Evolutionary conservation across 116 monocot genomes (phyloP), one percentile per base, ranked within the genome.

Genomic region (Trichopus zeylanicus): DNA sequence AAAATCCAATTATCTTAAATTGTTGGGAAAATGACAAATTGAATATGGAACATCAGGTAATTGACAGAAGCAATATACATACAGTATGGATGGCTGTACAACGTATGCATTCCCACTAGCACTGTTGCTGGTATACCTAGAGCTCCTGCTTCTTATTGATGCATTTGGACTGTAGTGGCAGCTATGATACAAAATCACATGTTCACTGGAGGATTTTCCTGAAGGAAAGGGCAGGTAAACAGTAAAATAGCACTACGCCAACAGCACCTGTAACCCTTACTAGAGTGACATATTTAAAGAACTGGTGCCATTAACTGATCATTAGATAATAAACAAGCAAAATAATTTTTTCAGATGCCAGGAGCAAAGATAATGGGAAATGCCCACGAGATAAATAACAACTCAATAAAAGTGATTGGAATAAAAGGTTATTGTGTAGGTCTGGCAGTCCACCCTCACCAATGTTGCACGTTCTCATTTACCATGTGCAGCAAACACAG

Each of bases 131-230:
- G n/a, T n/a, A n/a, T 20, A 18, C 7, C 20, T 56, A 16, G 29
- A 6, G 56, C n/a, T 29, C 5, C 18, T 31, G 5, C 31, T 31
- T 56, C 56, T 9, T 20, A n/a, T 31, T n/a, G 15, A 56, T 19
- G 28, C 42, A 13, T 29, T 39, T 32, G n/a, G 13, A n/a, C 56
- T 42, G 21, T 11, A 27, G 16, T 13, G 0, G 7, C 42, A 42
- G n/a, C n/a, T n/a, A n/a, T n/a, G n/a, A n/a, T n/a, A n/a, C n/a
- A n/a, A 20, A 8, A 46, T 75, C 47, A 75, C 46, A 75, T 28
- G 46, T 26, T 70, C 37, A 76, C 48, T 42, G 76, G 76, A 70
- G 70, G 70, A 46, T 60, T 70, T 55, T 48, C 65, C 76, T 76
- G 70, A 52, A 33, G 53, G 46, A 35, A 60, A n/a, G 16, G 53